Base-by-base conservation (phyloP, 108 stramenopile genomes). In the Cyclostephanos tholiformis region DNA sequence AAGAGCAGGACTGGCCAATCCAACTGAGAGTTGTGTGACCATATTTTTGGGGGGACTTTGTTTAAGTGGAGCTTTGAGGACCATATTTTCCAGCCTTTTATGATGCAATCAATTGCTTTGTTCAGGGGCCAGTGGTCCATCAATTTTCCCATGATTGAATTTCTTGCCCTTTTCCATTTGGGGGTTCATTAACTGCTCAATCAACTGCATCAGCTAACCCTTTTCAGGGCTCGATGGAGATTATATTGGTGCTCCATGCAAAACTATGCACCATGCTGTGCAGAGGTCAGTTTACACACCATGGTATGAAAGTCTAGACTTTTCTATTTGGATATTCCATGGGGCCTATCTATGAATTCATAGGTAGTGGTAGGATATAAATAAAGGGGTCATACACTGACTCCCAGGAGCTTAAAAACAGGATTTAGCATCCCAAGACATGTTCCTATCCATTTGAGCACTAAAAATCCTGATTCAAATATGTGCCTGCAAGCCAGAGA, bases 131-230 rank as follows among this genome's bases (percentile, higher is more conserved):
- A 39, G 43, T 27, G 41, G 43, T 48, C 26, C 63, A 64, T 19
- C 39, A 36, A 6, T 36, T 36, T 36, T 6, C 36, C 36, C 6
- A 36, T 6, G 67, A 36, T 26, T 68, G 25, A 56, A 53, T 56
- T 68, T 56, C 22, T 35, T 30, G 30, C 53, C 67, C 17, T 32
- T 68, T 53, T 29, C 52, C 14, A 53, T 72, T 4, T 62, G 61
- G 36, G 71, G 71, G 60, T 72, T 72, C 35, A 52, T 72, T 11
- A 60, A 72, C 51, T 63, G 63, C 30, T 72, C 71, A 19, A 62
- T 63, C n/a, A 23, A 72, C 16, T 11, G 23, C 29, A 72, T 44
- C 11, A 30, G 48, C 17, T 3, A 3, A 6, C 71, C 71, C 27
- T 26, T 52, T 12, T 72, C 71, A 23, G 71, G 71, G 13, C 71